Base-by-base conservation (phyloP, 805 yeast genomes). In the Starmerella sp. region DNA sequence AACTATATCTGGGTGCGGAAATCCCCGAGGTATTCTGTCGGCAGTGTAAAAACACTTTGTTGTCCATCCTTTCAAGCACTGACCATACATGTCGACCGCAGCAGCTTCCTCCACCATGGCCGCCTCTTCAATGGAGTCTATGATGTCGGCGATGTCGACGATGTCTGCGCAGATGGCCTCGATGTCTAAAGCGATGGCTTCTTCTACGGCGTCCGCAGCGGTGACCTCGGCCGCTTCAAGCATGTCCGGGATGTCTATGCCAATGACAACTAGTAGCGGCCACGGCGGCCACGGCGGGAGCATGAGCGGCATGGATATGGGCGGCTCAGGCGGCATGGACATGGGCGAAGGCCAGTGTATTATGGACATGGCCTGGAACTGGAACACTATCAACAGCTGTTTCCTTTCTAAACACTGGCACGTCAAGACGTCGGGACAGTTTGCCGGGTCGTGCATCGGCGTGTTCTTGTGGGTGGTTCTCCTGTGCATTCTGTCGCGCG, bases 371-470 rank as follows among this genome's bases (percentile, higher is more conserved):
- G 67, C 80, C 57, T 83, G 88, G 87, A 83, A 83, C 65, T 83
- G 88, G 87, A 72, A 80, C 60, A 81, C 85, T 0, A 73, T 82
- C 32, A 82, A 83, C 60, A 70, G 82, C 5, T 83, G 87, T 65
- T 83, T 83, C 63, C 72, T 83, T 57, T 75, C 86, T 7, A 71
- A 66, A 46, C 69, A 82, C 34, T 83, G 89, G 89, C 85, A 79
- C 56, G 78, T 80, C 46, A 72, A 67, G 14, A 71, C 81, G 2
- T 71, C 70, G 54, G 83, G 82, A 0, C 80, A 74, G 68, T 83
- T 83, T 69, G 87, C 85, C 4, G 87, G 86, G n/a, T 75, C 85
- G 0, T 83, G 88, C 68, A 72, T 83, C 34, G 87, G 87, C n/a
- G 78, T 80, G 9, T 77, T 82, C 64, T 69, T 78, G 32, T 69